Conservation (phyloP, 78 protist species). For the Cavenderia fasciculata region DNA sequence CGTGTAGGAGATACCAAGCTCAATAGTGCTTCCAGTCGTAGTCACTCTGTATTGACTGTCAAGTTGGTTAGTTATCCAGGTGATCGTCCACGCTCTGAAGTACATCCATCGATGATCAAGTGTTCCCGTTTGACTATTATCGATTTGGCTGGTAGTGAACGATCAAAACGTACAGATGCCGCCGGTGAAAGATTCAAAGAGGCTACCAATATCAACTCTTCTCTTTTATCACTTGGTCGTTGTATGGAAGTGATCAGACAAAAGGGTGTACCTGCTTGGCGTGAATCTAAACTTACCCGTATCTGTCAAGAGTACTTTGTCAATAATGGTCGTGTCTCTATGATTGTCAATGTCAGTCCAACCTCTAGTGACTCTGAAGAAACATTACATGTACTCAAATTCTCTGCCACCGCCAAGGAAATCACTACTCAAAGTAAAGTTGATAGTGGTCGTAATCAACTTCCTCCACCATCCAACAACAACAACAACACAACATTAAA, state of each 20-base stretch:
- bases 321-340: conserved; percentile 72
- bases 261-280: conserved; percentile 86
- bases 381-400: conserved; percentile 77
- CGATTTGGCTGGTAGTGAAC: conserved; percentile 91
- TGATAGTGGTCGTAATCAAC: conserved; percentile 20
- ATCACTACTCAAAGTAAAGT: conserved; percentile 65
- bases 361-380: conserved; percentile 64
- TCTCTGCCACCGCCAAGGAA: conserved; percentile 82
- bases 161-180: conserved; percentile 55
- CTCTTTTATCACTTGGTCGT: conserved; percentile 76
- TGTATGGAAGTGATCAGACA: conserved; percentile 80
- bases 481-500: neutral
- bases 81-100: neutral
- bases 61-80: conserved; percentile 44
- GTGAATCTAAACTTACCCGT: conserved; percentile 89
- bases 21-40: conserved; percentile 76
- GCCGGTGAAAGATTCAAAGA: conserved; percentile 80
- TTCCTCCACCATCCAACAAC: neutral
- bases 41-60: conserved; percentile 77
- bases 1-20: conserved; percentile 82
- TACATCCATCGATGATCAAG: neutral
- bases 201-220: conserved; percentile 81
- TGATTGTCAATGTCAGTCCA: conserved; percentile 86
- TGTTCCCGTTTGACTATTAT: conserved; percentile 67
- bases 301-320: conserved; percentile 84